Base-by-base conservation (phyloP, 352 stramenopile genomes). In the Pythium scleroteichum region DNA sequence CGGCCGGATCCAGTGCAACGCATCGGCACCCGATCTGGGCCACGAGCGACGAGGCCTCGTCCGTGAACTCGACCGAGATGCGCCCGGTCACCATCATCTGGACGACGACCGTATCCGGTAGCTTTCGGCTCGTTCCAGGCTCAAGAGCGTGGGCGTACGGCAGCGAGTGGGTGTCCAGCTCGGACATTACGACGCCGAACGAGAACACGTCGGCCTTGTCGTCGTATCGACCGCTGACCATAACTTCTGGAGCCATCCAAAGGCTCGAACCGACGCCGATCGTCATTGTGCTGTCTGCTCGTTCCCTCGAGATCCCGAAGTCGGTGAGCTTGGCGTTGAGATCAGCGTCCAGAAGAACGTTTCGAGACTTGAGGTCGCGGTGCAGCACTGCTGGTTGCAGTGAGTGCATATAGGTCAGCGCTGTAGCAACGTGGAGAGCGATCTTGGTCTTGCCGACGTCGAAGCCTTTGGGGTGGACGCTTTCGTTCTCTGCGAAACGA, bases 131-230 rank as follows among this genome's bases (percentile, higher is more conserved):
- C 2, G 59, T 55, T 7, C 50, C 50, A 9, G 59, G 42, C 33
- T 60, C 50, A 2, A 54, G 9, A 2, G 40, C 53, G 7, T 59
- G 29, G 6, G 48, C 66, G 57, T 88, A 87, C 13, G 78, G 81
- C 3, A 86, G 59, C 13, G 56, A 38, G 33, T 85, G 78, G 7
- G 72, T 77, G 40, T 90, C 80, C 39, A 90, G 62, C 47, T 90
- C 80, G 0, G 66, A 75, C 0, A 90, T 45, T 38, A 90, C 57
- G 1, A 82, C 75, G 0, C 81, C 81, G 14, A 90, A 80, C 0
- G 78, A 82, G 27, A 64, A 64, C 9, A 64, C 57, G 20, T 64
- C 57, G 7, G 68, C 64, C 20, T 53, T 64, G 4, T 66, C 59
- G 13, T 72, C 53, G 45, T 67, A 70, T 0, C 54, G 52, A 3